Conservation (phyloP, 2,329 filamentous ascomycete genomes). For the Cyanodermella asteris region DNA sequence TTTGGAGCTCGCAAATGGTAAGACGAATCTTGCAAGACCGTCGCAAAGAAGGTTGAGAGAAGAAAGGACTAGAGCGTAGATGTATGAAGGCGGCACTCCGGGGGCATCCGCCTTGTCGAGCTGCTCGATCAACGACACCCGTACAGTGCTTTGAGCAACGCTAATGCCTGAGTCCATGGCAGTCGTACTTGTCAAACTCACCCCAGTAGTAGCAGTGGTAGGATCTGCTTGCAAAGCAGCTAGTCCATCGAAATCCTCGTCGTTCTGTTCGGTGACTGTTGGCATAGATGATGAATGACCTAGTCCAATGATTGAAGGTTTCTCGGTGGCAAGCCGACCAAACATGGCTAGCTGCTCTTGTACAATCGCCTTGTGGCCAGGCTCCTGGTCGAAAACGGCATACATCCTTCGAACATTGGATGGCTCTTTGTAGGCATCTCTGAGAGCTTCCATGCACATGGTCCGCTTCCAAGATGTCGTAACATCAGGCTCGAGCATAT, state of each 20-base stretch:
- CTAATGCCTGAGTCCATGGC: conserved; percentile 56
- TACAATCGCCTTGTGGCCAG: conserved; percentile 53
- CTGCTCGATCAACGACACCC: conserved; percentile 77
- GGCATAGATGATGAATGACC: conserved; percentile 76
- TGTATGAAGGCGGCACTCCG: conserved; percentile 68
- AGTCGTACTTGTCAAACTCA: conserved; percentile 43
- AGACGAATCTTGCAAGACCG: conserved; percentile 74
- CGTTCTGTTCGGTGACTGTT: conserved; percentile 32
- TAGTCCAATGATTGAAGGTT: conserved; percentile 46
- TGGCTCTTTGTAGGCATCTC: conserved; percentile 65
- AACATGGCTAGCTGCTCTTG: conserved; percentile 69
- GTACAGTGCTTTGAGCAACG: conserved; percentile 71
- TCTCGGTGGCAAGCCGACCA: conserved; percentile 40
- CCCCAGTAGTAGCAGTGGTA: conserved; percentile 67
- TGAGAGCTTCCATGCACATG: conserved; percentile 77
- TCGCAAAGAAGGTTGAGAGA: conserved; percentile 84
- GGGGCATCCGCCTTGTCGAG: conserved; percentile 81
- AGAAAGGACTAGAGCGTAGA: conserved; percentile 71
- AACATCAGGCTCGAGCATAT: conserved; percentile 67
- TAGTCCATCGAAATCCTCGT: conserved; percentile 47
- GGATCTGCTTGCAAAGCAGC: conserved; percentile 77
- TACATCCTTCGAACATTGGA: conserved; percentile 61
- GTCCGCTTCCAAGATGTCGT: conserved; percentile 67
- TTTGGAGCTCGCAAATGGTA: conserved; percentile 70
- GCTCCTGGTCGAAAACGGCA: conserved; percentile 50